Evolutionary conservation across 129 eudicot species (phyloP).

Genomic region (Chrysanthemum seticuspe): DNA sequence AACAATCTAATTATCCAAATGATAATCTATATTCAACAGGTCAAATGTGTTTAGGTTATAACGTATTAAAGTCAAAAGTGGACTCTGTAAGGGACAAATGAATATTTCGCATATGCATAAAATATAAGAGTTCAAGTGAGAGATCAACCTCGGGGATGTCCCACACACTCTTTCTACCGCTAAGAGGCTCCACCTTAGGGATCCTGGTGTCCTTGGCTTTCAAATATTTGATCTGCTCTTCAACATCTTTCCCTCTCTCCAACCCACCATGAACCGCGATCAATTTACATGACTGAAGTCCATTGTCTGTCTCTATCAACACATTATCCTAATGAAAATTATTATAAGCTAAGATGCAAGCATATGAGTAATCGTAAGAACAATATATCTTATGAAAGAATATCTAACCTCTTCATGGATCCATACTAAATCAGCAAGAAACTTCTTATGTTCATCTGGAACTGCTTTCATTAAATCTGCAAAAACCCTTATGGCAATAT

Average conservation of each 20-base stretch:
- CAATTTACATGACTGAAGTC: constrained; percentile 63
- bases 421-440: constrained; percentile 88
- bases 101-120: background rate
- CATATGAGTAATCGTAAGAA: background rate
- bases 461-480: constrained; percentile 79
- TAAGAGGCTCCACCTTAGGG: constrained; percentile 72
- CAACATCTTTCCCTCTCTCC: constrained; percentile 61
- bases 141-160: no score
- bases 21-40: no score
- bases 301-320: constrained; percentile 59
- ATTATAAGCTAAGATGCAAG: constrained; percentile 6
- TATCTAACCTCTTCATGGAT: constrained; percentile 84
- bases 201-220: constrained; percentile 72
- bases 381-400: background rate
- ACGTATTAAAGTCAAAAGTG: no score
- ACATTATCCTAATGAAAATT: constrained; percentile 61
- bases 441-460: constrained; percentile 78
- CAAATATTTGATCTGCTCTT: constrained; percentile 57
- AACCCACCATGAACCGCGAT: constrained; percentile 95
- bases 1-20: background rate
- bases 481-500: constrained; percentile 6
- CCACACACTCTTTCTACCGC: constrained; percentile 81
- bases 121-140: background rate
- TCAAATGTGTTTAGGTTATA: no score
- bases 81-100: background rate